phyloP scores from a whole-genome alignment of 192 early-diverging fungal genomes.

The Coemansia guatemalensis region DNA sequence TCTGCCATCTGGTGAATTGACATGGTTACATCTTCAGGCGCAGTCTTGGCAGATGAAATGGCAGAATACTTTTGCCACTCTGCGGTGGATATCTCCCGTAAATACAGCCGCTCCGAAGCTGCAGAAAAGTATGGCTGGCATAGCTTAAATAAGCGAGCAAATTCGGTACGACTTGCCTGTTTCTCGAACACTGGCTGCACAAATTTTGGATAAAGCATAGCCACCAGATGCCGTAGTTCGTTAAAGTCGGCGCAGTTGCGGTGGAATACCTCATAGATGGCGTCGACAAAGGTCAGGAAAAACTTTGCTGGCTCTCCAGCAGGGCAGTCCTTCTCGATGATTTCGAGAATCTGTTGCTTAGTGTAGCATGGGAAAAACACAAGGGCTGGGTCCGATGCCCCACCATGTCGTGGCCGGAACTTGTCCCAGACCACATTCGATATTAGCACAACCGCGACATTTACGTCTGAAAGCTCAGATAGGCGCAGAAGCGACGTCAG shows the following conservation, averaged over 20 bases:
- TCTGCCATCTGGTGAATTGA: slow-evolving; percentile 51
- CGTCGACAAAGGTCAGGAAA: slow-evolving; percentile 72
- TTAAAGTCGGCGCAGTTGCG: slow-evolving; percentile 79
- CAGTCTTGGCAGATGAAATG: slow-evolving; percentile 38
- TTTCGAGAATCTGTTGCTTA: slow-evolving; percentile 66
- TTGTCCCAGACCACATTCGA: slow-evolving; percentile 74
- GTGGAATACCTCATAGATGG: slow-evolving; percentile 80
- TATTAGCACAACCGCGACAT: slow-evolving; percentile 71
- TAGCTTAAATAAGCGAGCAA: slow-evolving; percentile 68
- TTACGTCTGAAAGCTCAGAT: slow-evolving; percentile 59
- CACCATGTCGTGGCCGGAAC: slow-evolving; percentile 68
- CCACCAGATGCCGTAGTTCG: slow-evolving; percentile 81
- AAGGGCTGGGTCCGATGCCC: slow-evolving; percentile 60
- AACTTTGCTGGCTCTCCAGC: slow-evolving; percentile 61
- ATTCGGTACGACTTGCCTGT: slow-evolving; percentile 65
- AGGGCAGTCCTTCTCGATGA: slow-evolving; percentile 69
- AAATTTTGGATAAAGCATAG: slow-evolving; percentile 83
- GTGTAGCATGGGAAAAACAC: slow-evolving; percentile 78
- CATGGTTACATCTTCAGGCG: slow-evolving; percentile 41
- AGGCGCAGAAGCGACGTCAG: slow-evolving; percentile 71
- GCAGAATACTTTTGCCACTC: slow-evolving; percentile 68
- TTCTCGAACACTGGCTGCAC: slow-evolving; percentile 80
- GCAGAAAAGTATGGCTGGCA: slow-evolving; percentile 80
- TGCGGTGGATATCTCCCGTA: slow-evolving; percentile 86
- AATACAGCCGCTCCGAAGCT: slow-evolving; percentile 80